These are phyloP conservation scores for Exsudoporus floridanus DNA, from an alignment of 1,284 basidiomycete species.

Conservation along the genomic window DNA sequence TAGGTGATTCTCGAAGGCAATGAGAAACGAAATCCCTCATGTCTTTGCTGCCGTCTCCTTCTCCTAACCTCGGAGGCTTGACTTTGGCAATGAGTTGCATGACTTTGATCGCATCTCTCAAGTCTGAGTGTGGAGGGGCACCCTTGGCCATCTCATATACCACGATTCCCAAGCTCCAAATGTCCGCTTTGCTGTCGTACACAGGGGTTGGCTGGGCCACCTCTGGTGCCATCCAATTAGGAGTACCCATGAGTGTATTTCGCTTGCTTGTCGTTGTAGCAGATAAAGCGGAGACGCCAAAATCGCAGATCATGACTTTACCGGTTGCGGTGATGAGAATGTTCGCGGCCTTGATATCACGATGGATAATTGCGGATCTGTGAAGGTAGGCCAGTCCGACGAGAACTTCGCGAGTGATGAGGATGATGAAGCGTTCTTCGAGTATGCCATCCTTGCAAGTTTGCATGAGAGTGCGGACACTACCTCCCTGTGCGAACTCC, in stretches of 20 bases:
- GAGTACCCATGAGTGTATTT: slow-evolving; percentile 93
- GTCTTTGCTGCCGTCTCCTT: slow-evolving; percentile 78
- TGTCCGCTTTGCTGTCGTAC: slow-evolving; percentile 95
- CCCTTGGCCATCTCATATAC: slow-evolving; percentile 95
- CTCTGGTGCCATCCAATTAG: slow-evolving; percentile 99
- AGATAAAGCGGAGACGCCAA: slow-evolving; percentile 93
- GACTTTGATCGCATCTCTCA: slow-evolving; percentile 81
- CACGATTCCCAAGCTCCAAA: slow-evolving; percentile 96
- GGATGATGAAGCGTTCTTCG: slow-evolving; percentile 86
- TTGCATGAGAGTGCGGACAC: slow-evolving; percentile 86
- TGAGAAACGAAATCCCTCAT: slow-evolving; percentile 88
- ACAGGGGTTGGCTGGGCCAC: slow-evolving; percentile 85
- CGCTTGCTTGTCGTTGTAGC: slow-evolving; percentile 86
- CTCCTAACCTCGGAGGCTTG: slow-evolving; percentile 79
- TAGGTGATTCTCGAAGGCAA: slow-evolving; percentile 84
- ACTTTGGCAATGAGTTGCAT: slow-evolving; percentile 89
- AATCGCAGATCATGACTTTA: slow-evolving; percentile 93
- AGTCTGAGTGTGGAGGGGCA: slow-evolving; percentile 85
- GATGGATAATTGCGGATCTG: slow-evolving; percentile 91
- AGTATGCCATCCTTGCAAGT: slow-evolving; percentile 80
- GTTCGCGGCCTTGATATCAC: slow-evolving; percentile 97
- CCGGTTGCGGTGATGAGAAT: slow-evolving; percentile 85
- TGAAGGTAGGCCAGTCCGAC: slow-evolving; percentile 86
- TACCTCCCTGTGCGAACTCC: slow-evolving; percentile 97
- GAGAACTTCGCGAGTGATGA: slow-evolving; percentile 90